A percentile compares a stretch with the other conserved stretches of the same genome.
Conservation (phyloP, 2,329 filamentous ascomycete genomes). For the Colletotrichum sidae region DNA sequence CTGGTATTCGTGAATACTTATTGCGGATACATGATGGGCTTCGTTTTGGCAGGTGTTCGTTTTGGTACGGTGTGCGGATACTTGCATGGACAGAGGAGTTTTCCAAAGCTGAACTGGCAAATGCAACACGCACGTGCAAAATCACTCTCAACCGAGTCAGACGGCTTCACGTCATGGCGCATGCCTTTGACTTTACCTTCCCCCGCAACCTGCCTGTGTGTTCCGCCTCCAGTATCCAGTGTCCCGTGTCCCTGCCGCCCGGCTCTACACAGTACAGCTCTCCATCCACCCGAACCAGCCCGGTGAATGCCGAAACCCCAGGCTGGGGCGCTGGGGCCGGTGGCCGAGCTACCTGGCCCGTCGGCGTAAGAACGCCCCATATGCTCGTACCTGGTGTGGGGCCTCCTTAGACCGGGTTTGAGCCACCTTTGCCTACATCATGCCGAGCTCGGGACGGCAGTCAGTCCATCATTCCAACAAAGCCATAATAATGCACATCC, state of each 20-base stretch:
- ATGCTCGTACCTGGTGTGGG: constrained; percentile 29
- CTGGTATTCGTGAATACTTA: too few species aligned
- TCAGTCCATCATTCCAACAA: neutral
- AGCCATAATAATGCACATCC: neutral
- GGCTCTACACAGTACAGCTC: constrained; percentile 26
- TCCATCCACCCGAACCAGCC: constrained; percentile 50
- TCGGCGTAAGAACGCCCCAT: neutral
- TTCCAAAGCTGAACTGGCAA: constrained; percentile 8
- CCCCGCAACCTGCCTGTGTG: neutral
- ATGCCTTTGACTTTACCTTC: constrained; percentile 24
- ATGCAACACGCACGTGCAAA: constrained; percentile 33
- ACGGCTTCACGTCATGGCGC: neutral
- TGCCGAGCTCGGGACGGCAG: constrained; percentile 35
- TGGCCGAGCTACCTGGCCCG: constrained; percentile 16
- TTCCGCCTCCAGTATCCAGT: neutral
- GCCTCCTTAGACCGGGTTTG: constrained; percentile 5
- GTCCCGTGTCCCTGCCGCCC: constrained; percentile 34
- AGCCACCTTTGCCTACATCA: constrained; percentile 31
- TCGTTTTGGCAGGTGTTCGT: too few species aligned
- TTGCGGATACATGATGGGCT: too few species aligned
- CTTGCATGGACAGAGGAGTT: too few species aligned
- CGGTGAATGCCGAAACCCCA: constrained; percentile 47
- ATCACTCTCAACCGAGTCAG: constrained; percentile 1
- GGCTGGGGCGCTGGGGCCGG: constrained; percentile 5
- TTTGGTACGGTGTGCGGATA: too few species aligned